Percentiles rank a stretch among this genome's conserved stretches.
phyloP scores from a whole-genome alignment of 2,329 filamentous ascomycete species.

The Leptographium radiaticola region DNA sequence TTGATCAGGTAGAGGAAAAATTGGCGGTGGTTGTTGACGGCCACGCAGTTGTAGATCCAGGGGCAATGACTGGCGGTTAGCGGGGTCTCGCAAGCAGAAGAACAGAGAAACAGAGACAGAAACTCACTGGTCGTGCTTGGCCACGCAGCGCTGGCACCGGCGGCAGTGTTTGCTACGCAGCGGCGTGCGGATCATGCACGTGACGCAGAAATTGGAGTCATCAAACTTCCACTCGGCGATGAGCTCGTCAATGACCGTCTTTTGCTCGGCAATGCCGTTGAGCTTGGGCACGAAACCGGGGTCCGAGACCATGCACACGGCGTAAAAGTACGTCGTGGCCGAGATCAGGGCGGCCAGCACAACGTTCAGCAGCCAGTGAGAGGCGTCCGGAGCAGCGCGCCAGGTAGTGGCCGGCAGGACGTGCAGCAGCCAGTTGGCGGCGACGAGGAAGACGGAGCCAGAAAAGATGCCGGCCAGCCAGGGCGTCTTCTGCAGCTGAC shows the following conservation, averaged over 20 bases:
- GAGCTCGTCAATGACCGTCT: slow-evolving; percentile 76
- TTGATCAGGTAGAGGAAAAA: slow-evolving; percentile 83
- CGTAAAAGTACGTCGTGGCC: slow-evolving; percentile 75
- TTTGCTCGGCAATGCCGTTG: slow-evolving; percentile 78
- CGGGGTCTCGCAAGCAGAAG: not conserved
- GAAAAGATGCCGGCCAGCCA: slow-evolving; percentile 92
- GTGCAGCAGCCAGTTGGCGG: slow-evolving; percentile 59
- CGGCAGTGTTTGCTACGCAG: slow-evolving; percentile 93
- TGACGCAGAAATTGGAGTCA: slow-evolving; percentile 84
- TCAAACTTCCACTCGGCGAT: slow-evolving; percentile 81
- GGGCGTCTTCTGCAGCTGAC: slow-evolving; percentile 80
- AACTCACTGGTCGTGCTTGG: slow-evolving; percentile 89
- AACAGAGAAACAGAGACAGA: not conserved
- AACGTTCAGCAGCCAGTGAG: slow-evolving; percentile 66
- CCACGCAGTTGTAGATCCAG: slow-evolving; percentile 95
- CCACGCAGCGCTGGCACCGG: slow-evolving; percentile 80
- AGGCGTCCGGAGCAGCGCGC: slow-evolving; percentile 9
- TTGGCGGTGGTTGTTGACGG: slow-evolving; percentile 88
- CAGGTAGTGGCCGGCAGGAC: slow-evolving; percentile 43
- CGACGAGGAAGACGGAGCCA: slow-evolving; percentile 69
- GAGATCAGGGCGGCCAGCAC: slow-evolving; percentile 51
- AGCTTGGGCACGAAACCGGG: slow-evolving; percentile 89
- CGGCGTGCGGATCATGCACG: slow-evolving; percentile 88
- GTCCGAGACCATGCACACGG: slow-evolving; percentile 72
- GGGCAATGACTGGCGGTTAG: slow-evolving; percentile 65